Conservation (phyloP, 2,329 filamentous ascomycete genomes). For the Fusarium sp. region DNA sequence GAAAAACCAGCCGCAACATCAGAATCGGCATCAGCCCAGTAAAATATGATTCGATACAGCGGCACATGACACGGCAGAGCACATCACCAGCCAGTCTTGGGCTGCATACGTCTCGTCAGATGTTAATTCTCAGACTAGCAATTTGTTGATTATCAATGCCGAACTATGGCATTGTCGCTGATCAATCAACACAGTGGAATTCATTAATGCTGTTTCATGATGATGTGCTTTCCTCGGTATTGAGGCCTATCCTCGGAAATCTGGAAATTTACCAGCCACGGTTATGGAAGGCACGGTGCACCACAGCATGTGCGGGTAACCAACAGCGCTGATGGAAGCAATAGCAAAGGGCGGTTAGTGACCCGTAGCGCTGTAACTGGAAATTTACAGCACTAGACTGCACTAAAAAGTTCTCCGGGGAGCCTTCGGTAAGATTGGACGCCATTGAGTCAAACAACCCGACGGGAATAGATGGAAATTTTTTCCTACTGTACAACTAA, state of each 20-base stretch:
- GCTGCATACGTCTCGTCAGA: conserved; percentile 10
- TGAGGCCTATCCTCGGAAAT: conserved; percentile 8
- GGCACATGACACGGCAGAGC: conserved; percentile 33
- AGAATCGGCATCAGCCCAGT: conserved; percentile 29
- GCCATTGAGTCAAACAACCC: conserved; percentile 1
- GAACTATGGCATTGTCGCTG: not conserved
- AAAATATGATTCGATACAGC: conserved; percentile 32
- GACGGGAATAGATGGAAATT: not conserved
- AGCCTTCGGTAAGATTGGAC: not conserved
- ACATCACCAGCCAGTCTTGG: conserved; percentile 9
- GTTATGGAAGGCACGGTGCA: conserved; percentile 1
- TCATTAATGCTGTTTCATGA: conserved; percentile 4
- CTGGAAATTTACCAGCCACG: conserved; percentile 3
- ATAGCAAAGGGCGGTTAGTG: conserved; percentile 5
- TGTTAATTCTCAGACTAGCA: conserved; percentile 5
- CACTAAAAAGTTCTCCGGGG: conserved; percentile 13
- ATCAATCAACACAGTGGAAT: not conserved
- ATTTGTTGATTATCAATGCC: conserved; percentile 3
- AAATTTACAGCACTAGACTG: conserved; percentile 5
- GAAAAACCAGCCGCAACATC: conserved; percentile 13
- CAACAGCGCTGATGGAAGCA: conserved; percentile 5
- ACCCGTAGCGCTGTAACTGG: conserved; percentile 13
- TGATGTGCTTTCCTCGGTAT: conserved; percentile 2
- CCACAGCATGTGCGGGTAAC: not conserved
- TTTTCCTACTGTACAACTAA: conserved; percentile 5